Evolutionary conservation across 441 rosid species (phyloP), one percentile per base, ranked within the genome.

Genomic region (Adansonia grandidieri): DNA sequence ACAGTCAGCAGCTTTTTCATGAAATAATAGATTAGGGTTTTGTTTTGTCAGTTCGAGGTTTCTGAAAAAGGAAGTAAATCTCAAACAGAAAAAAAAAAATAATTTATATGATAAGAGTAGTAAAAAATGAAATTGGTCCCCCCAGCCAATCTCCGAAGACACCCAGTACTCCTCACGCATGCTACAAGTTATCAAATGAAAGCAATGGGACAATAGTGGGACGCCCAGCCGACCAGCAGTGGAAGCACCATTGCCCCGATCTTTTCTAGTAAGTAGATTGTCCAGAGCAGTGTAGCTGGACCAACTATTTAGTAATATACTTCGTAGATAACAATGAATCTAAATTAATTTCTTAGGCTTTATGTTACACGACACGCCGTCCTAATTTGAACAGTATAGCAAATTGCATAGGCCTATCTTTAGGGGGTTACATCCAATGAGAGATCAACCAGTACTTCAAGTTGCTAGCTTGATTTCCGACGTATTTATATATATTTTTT

Each of bases 191-290:
- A 71, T n/a, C 24, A 32, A 28, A 53, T 53, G 61, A 71, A 28
- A 71, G 61, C 74, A 71, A 51, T 28, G 62, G 75, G 75, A 53
- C 75, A 53, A 14, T 62, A 8, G 22, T 28, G 74, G 45, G 61
- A 71, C 42, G 22, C 47, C 42, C 47, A 20, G 60, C 22, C 47
- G 2, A 13, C 24, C 61, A 71, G 9, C 47, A 24, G 57, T 56
- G 56, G 45, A 47, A 32, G 8, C 7, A 6, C 10, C 45, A 5
- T 9, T 32, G 3, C 67, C 7, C 2, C 44, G 11, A 11, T 28
- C 42, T 32, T 63, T 14, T 11, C 44, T 28, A 11, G 61, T 7
- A 13, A 19, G 13, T 8, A 58, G 28, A 9, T 19, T 8, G 63
- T 58, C 63, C 20, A 58, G 20, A 8, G 14, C 63, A 10, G 20